Conservation (phyloP, 2,329 filamentous ascomycete genomes). For the Alternaria infectoria region DNA sequence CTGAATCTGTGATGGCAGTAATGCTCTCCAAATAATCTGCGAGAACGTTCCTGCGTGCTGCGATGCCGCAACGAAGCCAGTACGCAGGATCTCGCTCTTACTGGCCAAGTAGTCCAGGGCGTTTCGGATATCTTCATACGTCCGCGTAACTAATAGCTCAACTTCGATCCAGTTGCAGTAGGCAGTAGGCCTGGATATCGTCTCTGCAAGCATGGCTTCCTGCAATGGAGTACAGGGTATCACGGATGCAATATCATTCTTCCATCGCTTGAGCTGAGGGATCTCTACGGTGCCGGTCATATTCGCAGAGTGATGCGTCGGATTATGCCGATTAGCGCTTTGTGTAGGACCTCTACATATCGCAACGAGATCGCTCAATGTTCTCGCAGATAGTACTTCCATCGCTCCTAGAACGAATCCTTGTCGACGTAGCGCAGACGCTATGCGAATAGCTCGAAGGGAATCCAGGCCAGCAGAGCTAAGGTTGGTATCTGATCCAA, state of each 20-base stretch:
- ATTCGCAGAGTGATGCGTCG: neutral
- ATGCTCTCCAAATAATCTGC: slow-evolving; percentile 68
- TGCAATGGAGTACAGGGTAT: slow-evolving; percentile 76
- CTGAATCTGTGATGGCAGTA: slow-evolving; percentile 56
- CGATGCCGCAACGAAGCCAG: slow-evolving; percentile 67
- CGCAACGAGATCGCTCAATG: slow-evolving; percentile 43
- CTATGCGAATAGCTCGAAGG: slow-evolving; percentile 66
- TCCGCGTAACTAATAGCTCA: slow-evolving; percentile 53
- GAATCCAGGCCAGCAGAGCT: slow-evolving; percentile 70
- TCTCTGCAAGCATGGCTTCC: slow-evolving; percentile 80
- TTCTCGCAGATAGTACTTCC: slow-evolving; percentile 66
- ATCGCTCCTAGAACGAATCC: slow-evolving; percentile 65
- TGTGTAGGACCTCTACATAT: slow-evolving; percentile 20
- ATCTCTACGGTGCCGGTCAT: neutral
- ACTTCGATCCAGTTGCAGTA: slow-evolving; percentile 84
- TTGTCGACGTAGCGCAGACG: slow-evolving; percentile 65
- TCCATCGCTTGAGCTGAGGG: slow-evolving; percentile 18
- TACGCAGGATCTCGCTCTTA: slow-evolving; percentile 71
- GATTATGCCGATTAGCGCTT: neutral
- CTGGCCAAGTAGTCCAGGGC: slow-evolving; percentile 29
- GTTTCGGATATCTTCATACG: slow-evolving; percentile 49
- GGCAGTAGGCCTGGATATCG: slow-evolving; percentile 61
- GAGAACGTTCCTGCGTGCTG: slow-evolving; percentile 57
- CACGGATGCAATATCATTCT: slow-evolving; percentile 42
- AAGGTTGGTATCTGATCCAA: slow-evolving; percentile 54